These are phyloP conservation scores for Thermothelomyces thermophilus DNA, from an alignment of 2,329 filamentous ascomycete species.

Conservation along the genomic window DNA sequence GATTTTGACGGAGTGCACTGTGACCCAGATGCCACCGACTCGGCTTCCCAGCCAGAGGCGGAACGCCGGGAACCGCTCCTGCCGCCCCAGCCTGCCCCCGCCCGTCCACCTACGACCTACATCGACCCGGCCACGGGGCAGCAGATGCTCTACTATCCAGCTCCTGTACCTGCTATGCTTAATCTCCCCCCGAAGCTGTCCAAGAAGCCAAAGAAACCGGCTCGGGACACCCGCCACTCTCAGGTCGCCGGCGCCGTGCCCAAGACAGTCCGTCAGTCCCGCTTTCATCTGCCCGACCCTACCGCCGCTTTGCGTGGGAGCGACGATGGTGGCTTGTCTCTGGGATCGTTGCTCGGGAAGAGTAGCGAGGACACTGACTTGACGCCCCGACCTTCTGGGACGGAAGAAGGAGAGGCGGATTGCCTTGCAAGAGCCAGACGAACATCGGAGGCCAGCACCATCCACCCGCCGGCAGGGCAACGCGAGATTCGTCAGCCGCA, in stretches of 20 bases:
- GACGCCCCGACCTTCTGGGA: slow-evolving; percentile 1
- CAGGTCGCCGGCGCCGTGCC: slow-evolving; percentile 63
- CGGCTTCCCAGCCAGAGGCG: slow-evolving; percentile 16
- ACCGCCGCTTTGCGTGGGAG: slow-evolving; percentile 29
- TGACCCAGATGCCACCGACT: slow-evolving; percentile 41
- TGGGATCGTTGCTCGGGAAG: slow-evolving; percentile 16
- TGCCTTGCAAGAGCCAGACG: slow-evolving; percentile 20
- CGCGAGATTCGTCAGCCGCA: slow-evolving; percentile 27
- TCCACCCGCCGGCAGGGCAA: slow-evolving; percentile 15
- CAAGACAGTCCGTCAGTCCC: slow-evolving; percentile 31
- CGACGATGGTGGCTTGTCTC: slow-evolving; percentile 16
- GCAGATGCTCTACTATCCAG: slow-evolving; percentile 90
- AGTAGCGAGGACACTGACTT: background rate
- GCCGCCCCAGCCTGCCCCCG: slow-evolving; percentile 16
- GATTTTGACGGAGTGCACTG: slow-evolving; percentile 81
- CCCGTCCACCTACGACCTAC: slow-evolving; percentile 49
- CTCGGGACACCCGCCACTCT: slow-evolving; percentile 63
- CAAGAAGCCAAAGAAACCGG: slow-evolving; percentile 56
- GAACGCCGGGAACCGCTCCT: slow-evolving; percentile 19
- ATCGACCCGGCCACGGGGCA: slow-evolving; percentile 60
- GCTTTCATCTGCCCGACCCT: slow-evolving; percentile 44
- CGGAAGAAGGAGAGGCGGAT: background rate
- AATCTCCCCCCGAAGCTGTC: slow-evolving; percentile 87
- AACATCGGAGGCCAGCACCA: slow-evolving; percentile 22
- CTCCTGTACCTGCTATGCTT: slow-evolving; percentile 86